Evolutionary conservation across 768 basidiomycete species (phyloP).

Genomic region (Tubosaeta sp.): DNA sequence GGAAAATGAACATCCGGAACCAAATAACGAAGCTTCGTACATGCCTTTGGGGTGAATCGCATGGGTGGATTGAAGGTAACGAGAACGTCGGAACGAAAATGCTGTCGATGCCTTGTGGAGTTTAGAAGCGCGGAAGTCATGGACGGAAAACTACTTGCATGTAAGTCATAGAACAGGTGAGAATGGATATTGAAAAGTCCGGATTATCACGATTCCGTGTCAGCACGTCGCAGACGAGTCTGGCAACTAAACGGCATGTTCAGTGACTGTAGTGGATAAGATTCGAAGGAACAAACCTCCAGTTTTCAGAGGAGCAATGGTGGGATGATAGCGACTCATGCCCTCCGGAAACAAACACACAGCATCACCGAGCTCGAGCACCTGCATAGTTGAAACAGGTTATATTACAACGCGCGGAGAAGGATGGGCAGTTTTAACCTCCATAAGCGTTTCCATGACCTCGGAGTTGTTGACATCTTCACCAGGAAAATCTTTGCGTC

Average conservation of each 20-base stretch:
- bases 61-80: conserved; percentile 77
- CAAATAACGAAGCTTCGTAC: background rate
- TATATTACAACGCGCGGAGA: background rate
- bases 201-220: conserved; percentile 63
- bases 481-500: conserved; percentile 64
- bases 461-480: conserved; percentile 59
- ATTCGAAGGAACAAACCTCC: conserved; percentile 51
- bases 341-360: conserved; percentile 87
- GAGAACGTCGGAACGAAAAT: conserved; percentile 84
- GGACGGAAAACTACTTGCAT: conserved; percentile 43
- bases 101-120: conserved; percentile 65
- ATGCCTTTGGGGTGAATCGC: conserved; percentile 59
- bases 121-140: background rate
- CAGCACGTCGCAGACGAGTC: conserved; percentile 75
- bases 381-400: conserved; percentile 39
- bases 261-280: background rate
- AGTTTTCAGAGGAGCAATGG: conserved; percentile 84
- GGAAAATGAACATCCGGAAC: conserved; percentile 2
- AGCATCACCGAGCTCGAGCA: conserved; percentile 70
- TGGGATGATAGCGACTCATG: conserved; percentile 78
- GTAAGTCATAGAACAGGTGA: conserved; percentile 80
- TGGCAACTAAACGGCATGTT: conserved; percentile 51
- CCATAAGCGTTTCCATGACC: conserved; percentile 63
- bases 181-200: conserved; percentile 66
- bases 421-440: conserved; percentile 37